Evolutionary conservation across 257 asterid genomes (phyloP).

Genomic region (Solanum verrucosum): DNA sequence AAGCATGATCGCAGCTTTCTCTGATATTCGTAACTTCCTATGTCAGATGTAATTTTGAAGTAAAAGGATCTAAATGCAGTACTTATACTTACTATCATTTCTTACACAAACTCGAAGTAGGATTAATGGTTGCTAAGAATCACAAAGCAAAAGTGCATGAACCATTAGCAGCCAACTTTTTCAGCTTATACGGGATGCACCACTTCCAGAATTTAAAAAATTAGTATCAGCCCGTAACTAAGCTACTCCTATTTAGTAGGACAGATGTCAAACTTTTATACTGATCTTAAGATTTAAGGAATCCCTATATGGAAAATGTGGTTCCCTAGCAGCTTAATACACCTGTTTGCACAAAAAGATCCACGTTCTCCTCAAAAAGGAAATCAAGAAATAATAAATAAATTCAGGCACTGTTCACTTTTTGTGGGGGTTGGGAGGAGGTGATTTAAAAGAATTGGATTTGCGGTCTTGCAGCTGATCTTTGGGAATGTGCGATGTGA

Average conservation of each 20-base stretch:
- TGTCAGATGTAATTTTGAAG: neutral
- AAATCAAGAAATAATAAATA: neutral
- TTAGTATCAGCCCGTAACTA: neutral
- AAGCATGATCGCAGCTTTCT: neutral
- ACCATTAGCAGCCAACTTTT: neutral
- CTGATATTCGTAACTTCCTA: neutral
- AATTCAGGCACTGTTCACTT: neutral
- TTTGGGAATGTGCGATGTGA: neutral
- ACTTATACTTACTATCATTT: neutral
- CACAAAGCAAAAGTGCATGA: neutral
- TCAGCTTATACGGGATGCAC: neutral
- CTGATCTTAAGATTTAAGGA: neutral
- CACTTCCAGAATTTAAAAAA: neutral
- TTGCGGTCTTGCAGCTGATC: neutral
- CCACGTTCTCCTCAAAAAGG: neutral
- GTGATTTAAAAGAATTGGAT: neutral
- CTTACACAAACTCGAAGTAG: neutral
- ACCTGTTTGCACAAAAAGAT: neutral
- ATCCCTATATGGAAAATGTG: neutral
- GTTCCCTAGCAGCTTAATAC: neutral
- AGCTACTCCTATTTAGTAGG: neutral
- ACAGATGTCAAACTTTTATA: neutral
- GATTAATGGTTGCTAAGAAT: neutral
- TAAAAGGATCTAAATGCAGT: neutral
- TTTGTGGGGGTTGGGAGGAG: neutral